These are phyloP conservation scores for Chondrus crispus DNA, from an alignment of 23 red algal genomes.

Conservation along the genomic window DNA sequence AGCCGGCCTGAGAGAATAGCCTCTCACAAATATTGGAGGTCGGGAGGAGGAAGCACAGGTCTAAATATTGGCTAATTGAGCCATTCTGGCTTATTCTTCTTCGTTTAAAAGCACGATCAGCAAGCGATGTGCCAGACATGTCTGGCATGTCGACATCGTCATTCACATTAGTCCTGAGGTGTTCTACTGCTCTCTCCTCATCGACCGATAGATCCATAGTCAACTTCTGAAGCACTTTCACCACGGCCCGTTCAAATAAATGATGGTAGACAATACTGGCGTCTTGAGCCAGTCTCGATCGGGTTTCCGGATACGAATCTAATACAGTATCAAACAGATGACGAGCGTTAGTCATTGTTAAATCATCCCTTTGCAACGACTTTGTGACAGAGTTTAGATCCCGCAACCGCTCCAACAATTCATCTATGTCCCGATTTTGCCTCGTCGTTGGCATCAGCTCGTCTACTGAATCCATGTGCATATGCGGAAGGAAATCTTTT, in stretches of 20 bases:
- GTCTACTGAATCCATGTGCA: background rate
- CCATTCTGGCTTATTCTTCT: background rate
- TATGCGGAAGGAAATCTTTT: background rate
- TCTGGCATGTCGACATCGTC: no score
- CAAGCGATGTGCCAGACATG: background rate
- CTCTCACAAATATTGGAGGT: constrained; percentile 19
- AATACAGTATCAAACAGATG: constrained; percentile 6
- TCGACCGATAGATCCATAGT: no score
- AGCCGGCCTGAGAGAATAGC: constrained; percentile 5
- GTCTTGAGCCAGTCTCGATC: no score
- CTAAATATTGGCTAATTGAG: background rate
- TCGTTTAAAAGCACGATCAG: background rate
- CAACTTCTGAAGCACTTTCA: no score
- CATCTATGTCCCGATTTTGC: background rate
- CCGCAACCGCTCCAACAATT: background rate
- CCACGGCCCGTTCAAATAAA: no score
- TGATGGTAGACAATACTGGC: no score
- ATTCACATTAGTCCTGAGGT: no score
- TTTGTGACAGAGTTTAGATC: constrained; percentile 1
- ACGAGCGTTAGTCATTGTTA: background rate
- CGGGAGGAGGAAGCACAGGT: background rate
- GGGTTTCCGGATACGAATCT: no score
- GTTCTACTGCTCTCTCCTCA: no score
- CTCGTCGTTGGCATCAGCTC: background rate
- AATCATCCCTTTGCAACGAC: background rate